phyloP scores from a whole-genome alignment of 495 filamentous ascomycete species.

The Hypomontagnella monticulosa region DNA sequence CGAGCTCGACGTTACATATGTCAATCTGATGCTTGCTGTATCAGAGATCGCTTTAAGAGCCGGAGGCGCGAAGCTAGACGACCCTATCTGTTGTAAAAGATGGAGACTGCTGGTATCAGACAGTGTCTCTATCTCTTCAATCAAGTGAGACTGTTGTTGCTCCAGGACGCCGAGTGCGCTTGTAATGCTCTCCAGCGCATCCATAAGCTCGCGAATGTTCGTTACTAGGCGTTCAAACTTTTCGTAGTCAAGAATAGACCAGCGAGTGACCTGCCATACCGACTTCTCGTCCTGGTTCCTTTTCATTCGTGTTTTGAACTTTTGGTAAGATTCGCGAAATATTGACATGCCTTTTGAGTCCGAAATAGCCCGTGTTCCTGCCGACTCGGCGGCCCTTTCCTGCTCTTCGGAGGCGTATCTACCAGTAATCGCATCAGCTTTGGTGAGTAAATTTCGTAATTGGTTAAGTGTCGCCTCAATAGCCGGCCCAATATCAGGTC shows the following conservation, averaged over 20 bases:
- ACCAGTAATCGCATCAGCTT: slow-evolving; percentile 1
- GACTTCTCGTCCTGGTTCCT: slow-evolving; percentile 5
- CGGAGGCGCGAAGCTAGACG: not conserved
- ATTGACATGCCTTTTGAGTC: slow-evolving; percentile 5
- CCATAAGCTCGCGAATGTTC: slow-evolving; percentile 1
- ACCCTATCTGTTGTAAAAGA: not conserved
- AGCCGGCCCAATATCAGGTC: slow-evolving; percentile 2
- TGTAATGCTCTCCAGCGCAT: slow-evolving; percentile 7
- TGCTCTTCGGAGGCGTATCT: slow-evolving; percentile 4
- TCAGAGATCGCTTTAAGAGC: slow-evolving; percentile 1
- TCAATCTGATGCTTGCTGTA: slow-evolving; percentile 5
- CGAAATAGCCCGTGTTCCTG: not conserved
- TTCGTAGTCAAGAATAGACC: slow-evolving; percentile 9
- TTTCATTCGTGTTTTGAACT: not conserved
- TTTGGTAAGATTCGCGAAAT: slow-evolving; percentile 6
- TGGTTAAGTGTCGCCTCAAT: slow-evolving; percentile 6
- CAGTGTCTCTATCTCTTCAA: slow-evolving; percentile 4
- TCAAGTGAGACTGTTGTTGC: slow-evolving; percentile 1
- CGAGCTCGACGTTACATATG: slow-evolving; percentile 6
- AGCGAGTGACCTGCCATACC: slow-evolving; percentile 7
- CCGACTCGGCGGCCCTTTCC: not conserved
- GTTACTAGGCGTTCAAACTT: slow-evolving; percentile 1
- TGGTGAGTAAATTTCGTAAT: not conserved
- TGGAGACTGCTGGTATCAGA: not conserved
- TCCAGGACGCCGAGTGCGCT: slow-evolving; percentile 1